These are phyloP conservation scores for Kwoniella mangroviensis DNA, from an alignment of 768 basidiomycete species.

Conservation along the genomic window DNA sequence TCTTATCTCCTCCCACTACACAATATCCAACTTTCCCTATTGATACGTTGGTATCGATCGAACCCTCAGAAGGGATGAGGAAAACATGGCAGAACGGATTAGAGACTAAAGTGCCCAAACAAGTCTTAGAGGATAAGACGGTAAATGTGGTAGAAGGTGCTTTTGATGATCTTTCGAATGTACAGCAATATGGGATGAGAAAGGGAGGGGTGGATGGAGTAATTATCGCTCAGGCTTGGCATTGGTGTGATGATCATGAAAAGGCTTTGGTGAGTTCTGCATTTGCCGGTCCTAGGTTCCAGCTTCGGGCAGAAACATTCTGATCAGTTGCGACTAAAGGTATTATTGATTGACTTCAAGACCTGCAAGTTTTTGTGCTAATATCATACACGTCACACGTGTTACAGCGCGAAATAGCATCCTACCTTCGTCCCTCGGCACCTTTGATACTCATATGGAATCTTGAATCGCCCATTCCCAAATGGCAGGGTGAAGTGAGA, in stretches of 20 bases:
- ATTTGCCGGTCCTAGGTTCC: too few species aligned
- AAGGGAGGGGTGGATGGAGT: slow-evolving; percentile 40
- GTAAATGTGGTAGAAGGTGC: slow-evolving; percentile 44
- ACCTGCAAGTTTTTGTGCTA: too few species aligned
- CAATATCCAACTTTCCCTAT: slow-evolving; percentile 60
- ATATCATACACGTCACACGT: neutral
- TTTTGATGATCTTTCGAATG: slow-evolving; percentile 51
- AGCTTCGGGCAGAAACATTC: too few species aligned
- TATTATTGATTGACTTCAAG: too few species aligned
- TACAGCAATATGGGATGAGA: slow-evolving; percentile 6
- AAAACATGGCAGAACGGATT: slow-evolving; percentile 65
- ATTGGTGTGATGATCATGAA: slow-evolving; percentile 81
- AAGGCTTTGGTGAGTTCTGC: slow-evolving; percentile 63
- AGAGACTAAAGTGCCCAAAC: neutral
- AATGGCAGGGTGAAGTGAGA: slow-evolving; percentile 77
- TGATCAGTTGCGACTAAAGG: too few species aligned
- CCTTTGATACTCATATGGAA: slow-evolving; percentile 83
- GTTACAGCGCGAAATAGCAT: slow-evolving; percentile 68
- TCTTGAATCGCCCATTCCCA: slow-evolving; percentile 71
- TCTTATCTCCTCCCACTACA: slow-evolving; percentile 62
- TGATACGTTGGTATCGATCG: slow-evolving; percentile 68
- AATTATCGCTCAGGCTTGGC: slow-evolving; percentile 71
- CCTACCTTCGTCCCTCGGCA: slow-evolving; percentile 78
- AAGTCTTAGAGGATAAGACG: slow-evolving; percentile 21
- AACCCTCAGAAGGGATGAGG: slow-evolving; percentile 86